A percentile compares a stretch with the other conserved stretches of the same genome.
phyloP scores from a whole-genome alignment of 2,329 filamentous ascomycete species.

The Venturia pyrina region DNA sequence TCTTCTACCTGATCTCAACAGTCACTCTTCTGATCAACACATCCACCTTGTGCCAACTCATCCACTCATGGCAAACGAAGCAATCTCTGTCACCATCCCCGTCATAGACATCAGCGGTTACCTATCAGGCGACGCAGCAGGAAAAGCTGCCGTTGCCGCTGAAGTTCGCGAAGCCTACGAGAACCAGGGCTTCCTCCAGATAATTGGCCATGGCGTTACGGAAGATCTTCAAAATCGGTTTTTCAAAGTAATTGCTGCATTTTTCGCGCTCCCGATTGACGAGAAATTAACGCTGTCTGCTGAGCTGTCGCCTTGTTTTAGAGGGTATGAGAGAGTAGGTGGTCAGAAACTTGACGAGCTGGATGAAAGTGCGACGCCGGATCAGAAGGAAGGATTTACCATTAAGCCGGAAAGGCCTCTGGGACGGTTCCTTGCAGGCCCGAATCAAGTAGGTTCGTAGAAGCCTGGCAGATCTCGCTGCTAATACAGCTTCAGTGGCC shows the following conservation, averaged over 20 bases:
- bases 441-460: too few species aligned
- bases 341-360: neutral
- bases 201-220: slow-evolving; percentile 25
- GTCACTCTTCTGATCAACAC: too few species aligned
- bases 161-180: slow-evolving; percentile 13
- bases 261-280: slow-evolving; percentile 23
- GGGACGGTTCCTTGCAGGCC: too few species aligned
- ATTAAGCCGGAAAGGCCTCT: too few species aligned
- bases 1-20: too few species aligned
- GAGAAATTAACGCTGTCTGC: slow-evolving; percentile 20
- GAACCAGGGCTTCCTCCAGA: slow-evolving; percentile 26
- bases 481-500: too few species aligned
- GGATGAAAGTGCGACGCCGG: slow-evolving; percentile 15
- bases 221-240: slow-evolving; percentile 19
- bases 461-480: too few species aligned
- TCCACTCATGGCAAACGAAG: neutral
- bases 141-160: slow-evolving; percentile 11
- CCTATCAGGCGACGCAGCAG: slow-evolving; percentile 14
- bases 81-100: slow-evolving; percentile 11
- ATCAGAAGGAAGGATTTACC: slow-evolving; percentile 13
- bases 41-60: too few species aligned
- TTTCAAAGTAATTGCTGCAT: slow-evolving; percentile 19
- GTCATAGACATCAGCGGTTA: slow-evolving; percentile 15
- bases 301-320: slow-evolving; percentile 9
- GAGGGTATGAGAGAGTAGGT: too few species aligned